phyloP scores from a whole-genome alignment of 2,329 filamentous ascomycete genomes.

The Talaromyces sp. region DNA sequence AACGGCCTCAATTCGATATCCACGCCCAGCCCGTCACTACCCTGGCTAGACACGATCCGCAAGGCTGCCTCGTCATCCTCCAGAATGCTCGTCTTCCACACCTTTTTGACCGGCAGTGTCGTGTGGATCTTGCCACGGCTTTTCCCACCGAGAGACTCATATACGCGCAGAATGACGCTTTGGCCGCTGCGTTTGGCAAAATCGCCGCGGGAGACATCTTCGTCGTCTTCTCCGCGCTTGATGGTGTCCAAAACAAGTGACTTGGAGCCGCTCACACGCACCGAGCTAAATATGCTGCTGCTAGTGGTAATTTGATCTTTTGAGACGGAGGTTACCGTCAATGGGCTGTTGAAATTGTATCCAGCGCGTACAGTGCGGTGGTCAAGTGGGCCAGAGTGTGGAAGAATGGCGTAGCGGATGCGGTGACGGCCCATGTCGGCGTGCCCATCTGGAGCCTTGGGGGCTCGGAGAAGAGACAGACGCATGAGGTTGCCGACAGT shows the following conservation, averaged over 20 bases:
- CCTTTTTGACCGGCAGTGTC: constrained; percentile 66
- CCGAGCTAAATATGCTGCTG: constrained; percentile 43
- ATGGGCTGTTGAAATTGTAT: constrained; percentile 84
- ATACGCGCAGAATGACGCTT: constrained; percentile 79
- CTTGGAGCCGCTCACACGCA: constrained; percentile 62
- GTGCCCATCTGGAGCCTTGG: constrained; percentile 88
- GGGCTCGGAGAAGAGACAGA: constrained; percentile 75
- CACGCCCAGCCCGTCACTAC: constrained; percentile 41
- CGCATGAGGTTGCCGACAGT: constrained; percentile 87
- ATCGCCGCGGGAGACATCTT: constrained; percentile 58
- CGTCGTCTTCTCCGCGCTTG: constrained; percentile 88
- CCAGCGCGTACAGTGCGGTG: constrained; percentile 74
- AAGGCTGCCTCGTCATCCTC: constrained; percentile 79
- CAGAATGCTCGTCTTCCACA: constrained; percentile 77
- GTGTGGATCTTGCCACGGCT: constrained; percentile 67
- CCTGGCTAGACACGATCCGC: constrained; percentile 35
- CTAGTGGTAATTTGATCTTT: constrained; percentile 24
- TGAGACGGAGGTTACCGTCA: constrained; percentile 49
- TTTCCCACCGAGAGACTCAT: constrained; percentile 82
- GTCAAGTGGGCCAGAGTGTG: constrained; percentile 70
- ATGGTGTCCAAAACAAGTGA: constrained; percentile 80
- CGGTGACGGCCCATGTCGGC: constrained; percentile 89
- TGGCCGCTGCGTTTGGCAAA: constrained; percentile 64
- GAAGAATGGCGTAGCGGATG: constrained; percentile 87
- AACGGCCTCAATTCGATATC: constrained; percentile 69